Percentiles rank a stretch among this genome's conserved stretches.
Evolutionary conservation across 2,329 filamentous ascomycete genomes (phyloP).

Genomic region (Phialemonium atrogriseum): DNA sequence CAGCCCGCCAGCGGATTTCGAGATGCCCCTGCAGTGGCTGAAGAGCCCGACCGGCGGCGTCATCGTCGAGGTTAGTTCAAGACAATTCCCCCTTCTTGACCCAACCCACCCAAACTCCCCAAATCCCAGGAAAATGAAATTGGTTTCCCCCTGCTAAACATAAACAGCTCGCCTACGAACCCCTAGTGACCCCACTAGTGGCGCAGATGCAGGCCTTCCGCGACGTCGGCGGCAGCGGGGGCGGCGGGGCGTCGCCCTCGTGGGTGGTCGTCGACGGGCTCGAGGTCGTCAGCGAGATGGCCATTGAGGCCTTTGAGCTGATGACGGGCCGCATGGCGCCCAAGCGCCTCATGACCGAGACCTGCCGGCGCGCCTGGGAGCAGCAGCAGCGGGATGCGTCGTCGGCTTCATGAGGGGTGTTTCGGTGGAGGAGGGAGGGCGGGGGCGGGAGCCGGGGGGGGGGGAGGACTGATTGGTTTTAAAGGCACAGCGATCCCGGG

Average conservation of each 20-base stretch:
- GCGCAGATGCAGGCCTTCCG: constrained; percentile 49
- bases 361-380: constrained; percentile 37
- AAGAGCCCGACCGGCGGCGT: constrained; percentile 64
- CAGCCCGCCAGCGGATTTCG: constrained; percentile 57
- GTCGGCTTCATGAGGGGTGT: constrained; percentile 9
- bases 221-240: too few relatives aligned
- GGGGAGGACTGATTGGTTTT: too few relatives aligned
- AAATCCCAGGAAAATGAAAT: too few relatives aligned
- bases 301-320: constrained; percentile 67
- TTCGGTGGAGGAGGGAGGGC: too few relatives aligned
- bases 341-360: constrained; percentile 57
- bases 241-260: constrained; percentile 44
- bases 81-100: background rate
- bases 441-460: too few relatives aligned
- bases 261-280: constrained; percentile 68
- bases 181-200: constrained; percentile 59
- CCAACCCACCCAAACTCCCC: background rate
- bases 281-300: constrained; percentile 66
- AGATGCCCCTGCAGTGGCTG: constrained; percentile 61
- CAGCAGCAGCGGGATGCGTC: constrained; percentile 21
- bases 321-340: constrained; percentile 68
- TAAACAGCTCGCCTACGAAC: constrained; percentile 56
- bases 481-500: too few relatives aligned
- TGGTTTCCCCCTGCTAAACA: constrained; percentile 5
- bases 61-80: constrained; percentile 49